These are phyloP conservation scores for Aspergillus wentii DNA, from an alignment of 495 filamentous ascomycete species.

Conservation along the genomic window DNA sequence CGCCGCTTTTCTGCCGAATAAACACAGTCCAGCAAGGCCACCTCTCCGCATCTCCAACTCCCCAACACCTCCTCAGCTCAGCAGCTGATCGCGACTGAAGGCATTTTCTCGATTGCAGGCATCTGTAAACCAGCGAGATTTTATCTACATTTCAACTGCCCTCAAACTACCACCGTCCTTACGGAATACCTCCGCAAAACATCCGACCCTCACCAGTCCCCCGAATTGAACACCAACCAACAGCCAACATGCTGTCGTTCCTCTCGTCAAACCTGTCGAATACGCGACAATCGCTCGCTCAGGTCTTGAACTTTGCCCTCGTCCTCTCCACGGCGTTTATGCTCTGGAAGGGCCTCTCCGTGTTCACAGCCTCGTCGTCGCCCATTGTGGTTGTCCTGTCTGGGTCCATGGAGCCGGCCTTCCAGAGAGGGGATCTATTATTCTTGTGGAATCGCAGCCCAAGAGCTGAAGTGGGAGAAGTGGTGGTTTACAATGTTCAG, in stretches of 20 bases:
- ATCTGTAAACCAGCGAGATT: too few relatives aligned
- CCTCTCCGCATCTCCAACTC: too few relatives aligned
- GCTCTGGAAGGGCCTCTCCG: slow-evolving; percentile 95
- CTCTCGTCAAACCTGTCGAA: slow-evolving; percentile 57
- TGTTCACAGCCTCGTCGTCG: slow-evolving; percentile 78
- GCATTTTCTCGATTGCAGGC: too few relatives aligned
- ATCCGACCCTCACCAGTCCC: slow-evolving; percentile 13
- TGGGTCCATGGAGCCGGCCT: slow-evolving; percentile 95
- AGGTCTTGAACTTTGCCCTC: slow-evolving; percentile 91
- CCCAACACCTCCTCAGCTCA: too few relatives aligned
- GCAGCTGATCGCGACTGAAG: too few relatives aligned
- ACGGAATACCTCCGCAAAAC: slow-evolving; percentile 20
- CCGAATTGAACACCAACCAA: too few relatives aligned
- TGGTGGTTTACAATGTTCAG: slow-evolving; percentile 82
- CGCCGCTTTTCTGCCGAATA: too few relatives aligned
- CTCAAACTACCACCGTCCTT: slow-evolving; percentile 5
- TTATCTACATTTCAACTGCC: background rate
- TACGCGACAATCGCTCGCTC: slow-evolving; percentile 79
- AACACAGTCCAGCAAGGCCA: too few relatives aligned
- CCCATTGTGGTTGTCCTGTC: slow-evolving; percentile 96
- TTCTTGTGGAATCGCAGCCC: slow-evolving; percentile 90
- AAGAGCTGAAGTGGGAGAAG: slow-evolving; percentile 65
- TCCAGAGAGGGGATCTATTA: slow-evolving; percentile 89
- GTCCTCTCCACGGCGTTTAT: slow-evolving; percentile 95
- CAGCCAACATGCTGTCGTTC: slow-evolving; percentile 69